Evolutionary conservation across 176 grass and related monocot species (phyloP).

Genomic region (Tuctoria greenei): DNA sequence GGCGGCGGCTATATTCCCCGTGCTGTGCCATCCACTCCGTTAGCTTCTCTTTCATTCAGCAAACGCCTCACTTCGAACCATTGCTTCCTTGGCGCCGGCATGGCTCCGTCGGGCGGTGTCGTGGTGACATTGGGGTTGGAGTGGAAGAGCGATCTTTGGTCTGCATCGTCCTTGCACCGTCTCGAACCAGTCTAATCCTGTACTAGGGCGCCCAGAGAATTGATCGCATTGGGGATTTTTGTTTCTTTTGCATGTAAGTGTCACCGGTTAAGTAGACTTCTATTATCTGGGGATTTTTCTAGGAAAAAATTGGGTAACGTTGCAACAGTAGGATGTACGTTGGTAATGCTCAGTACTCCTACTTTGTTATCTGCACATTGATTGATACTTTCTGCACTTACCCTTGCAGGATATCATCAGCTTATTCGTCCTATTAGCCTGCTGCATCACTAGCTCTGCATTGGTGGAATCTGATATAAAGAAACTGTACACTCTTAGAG

Average conservation of each 20-base stretch:
- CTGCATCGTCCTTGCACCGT: neutral
- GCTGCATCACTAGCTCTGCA: conserved; percentile 28
- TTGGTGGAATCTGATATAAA: conserved; percentile 42
- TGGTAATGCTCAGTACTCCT: neutral
- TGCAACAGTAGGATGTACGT: neutral
- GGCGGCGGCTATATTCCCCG: neutral
- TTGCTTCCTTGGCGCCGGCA: neutral
- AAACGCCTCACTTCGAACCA: no score
- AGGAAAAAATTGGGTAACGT: neutral
- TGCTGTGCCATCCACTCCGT: no score
- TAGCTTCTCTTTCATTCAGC: neutral
- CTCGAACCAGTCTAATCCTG: neutral
- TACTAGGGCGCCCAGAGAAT: neutral
- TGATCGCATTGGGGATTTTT: neutral
- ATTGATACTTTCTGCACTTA: neutral
- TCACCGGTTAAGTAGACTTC: neutral
- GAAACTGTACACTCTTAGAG: conserved; percentile 51
- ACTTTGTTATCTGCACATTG: neutral
- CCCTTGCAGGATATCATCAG: conserved; percentile 28
- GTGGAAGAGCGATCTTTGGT: neutral
- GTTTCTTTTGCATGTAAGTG: neutral
- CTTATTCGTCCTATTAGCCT: conserved; percentile 37
- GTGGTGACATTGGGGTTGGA: neutral
- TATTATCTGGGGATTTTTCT: no score
- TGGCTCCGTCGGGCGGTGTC: neutral